Base-by-base conservation (phyloP, 2,329 filamentous ascomycete genomes). In the Emergomyces orientalis region DNA sequence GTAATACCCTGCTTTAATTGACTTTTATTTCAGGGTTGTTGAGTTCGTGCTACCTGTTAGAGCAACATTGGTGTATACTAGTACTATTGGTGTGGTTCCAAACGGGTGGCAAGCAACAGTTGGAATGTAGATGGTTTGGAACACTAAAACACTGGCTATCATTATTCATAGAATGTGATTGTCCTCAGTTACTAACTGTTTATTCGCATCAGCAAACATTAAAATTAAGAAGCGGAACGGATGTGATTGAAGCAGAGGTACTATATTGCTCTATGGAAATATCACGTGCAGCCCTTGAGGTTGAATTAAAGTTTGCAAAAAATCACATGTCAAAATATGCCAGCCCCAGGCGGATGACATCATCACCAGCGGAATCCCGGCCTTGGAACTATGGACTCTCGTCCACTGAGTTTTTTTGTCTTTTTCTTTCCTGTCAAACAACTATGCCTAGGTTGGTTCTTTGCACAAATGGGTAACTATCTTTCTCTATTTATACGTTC, bases 241-340 rank as follows among this genome's bases (percentile, higher is more conserved):
- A 7, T 32, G 7, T 3, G 32, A 32, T 32, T 7, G 3, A n/a
- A n/a, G n/a, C n/a, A n/a, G n/a, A n/a, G n/a, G n/a, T n/a, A n/a
- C n/a, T n/a, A n/a, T n/a, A n/a, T n/a, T n/a, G n/a, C n/a, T n/a
- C n/a, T n/a, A n/a, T n/a, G n/a, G n/a, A n/a, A 43, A 11, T 34
- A 25, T 56, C 54, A 56, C 54, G 52, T 56, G 52, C 30, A 22
- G 37, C 25, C 30, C 0, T 14, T 22, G 37, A 30, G 19, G 55
- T 57, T 13, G n/a, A 41, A 19, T 57, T 57, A 57, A 57, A 43
- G 55, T 57, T 57, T 39, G 37, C 47, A 49, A 37, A n/a, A n/a
- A n/a, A n/a, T 32, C 49, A 52, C 25, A 25, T 32, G 25, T 8
- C 8, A 52, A 52, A 3, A 32, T 7, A 3, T 3, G 32, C 32